Base-by-base conservation (phyloP, 495 filamentous ascomycete genomes). In the Delitschia confertaspora region DNA sequence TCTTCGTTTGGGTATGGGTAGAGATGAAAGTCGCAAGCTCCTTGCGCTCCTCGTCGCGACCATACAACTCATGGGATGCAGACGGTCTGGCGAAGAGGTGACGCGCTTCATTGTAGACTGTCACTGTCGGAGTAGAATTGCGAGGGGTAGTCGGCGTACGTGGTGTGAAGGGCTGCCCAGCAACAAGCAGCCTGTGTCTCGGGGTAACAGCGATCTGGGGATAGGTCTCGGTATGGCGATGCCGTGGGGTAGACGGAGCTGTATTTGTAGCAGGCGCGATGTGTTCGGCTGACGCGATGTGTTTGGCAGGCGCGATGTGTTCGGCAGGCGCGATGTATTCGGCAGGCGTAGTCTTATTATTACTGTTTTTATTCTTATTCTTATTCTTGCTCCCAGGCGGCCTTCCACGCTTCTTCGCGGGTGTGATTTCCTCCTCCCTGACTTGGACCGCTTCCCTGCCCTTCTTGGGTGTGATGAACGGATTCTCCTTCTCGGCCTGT, bases 91-190 rank as follows among this genome's bases (percentile, higher is more conserved):
- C 78, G 59, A 99, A 96, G 4, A 93, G 60, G 56, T 89, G 79
- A n/a, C 89, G 76, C 4, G 88, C 93, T 34, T 76, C 71, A 40
- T 87, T 85, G 57, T 96, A 95, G 11, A 95, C 72, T 0, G 83
- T 85, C 26, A 95, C 72, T 0, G 83, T 85, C 26, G 77, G 77
- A 9, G 69, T 62, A 35, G 60, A 58, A 27, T 69, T 66, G 40
- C 61, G 70, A 34, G 79, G 83, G 6, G 80, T 85, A 8, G 74
- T 67, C 6, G 74, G 73, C 29, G 74, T 75, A 41, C 68, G 60
- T 16, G 74, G 70, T 45, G 68, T 72, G 27, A 69, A 69, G 38
- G 70, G 55, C 60, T 71, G 42, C 6, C 72, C 75, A 30, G 69
- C 69, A 14, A 82, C 64, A 34, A 71, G 67, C 0, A 85, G 74